Base-by-base conservation (phyloP, 73 alveolate species). In the Paramecium caudatum region DNA sequence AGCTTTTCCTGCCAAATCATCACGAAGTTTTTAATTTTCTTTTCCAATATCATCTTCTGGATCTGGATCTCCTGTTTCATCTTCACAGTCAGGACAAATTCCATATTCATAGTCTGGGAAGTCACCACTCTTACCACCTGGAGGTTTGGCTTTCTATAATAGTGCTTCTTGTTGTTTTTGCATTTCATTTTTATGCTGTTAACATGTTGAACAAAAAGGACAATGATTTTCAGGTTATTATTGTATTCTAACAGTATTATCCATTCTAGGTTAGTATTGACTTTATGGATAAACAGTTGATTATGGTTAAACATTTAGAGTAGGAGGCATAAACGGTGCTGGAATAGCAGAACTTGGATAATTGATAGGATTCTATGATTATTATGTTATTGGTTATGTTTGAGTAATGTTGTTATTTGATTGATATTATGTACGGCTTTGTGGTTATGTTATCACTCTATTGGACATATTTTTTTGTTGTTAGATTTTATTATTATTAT, bases 71-170 rank as follows among this genome's bases (percentile, higher is more conserved):
- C 30, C 30, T 10, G 88, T 74, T 23, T 7, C 88, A 3, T 16
- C 88, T 45, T 41, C 62, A 43, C 88, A 74, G 43, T 41, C 88
- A 33, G 83, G 83, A 65, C 83, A 65, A n/a, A 65, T 33, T 10
- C 83, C 83, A 65, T 65, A 65, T 34, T 65, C 83, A 32, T 65
- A 65, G 1, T 65, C 49, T 3, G 49, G 83, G 0, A 33, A 65
- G 34, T 65, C 34, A 3, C 83, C 16, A 65, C 34, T 65, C 10
- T 6, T 7, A 6, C 49, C 49, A 10, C 83, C 83, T 65, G 32
- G 8, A 12, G 83, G 49, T 36, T 65, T 65, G 16, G 47, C 49
- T 34, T 36, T 65, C 25, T 65, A 65, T 8, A 8, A 47, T 41
- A 7, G 49, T 8, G 34, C 61, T 3, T 36, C 27, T 65, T 33